These are phyloP conservation scores for Aspergillus homomorphus DNA, from an alignment of 495 filamentous ascomycete genomes.

Conservation along the genomic window DNA sequence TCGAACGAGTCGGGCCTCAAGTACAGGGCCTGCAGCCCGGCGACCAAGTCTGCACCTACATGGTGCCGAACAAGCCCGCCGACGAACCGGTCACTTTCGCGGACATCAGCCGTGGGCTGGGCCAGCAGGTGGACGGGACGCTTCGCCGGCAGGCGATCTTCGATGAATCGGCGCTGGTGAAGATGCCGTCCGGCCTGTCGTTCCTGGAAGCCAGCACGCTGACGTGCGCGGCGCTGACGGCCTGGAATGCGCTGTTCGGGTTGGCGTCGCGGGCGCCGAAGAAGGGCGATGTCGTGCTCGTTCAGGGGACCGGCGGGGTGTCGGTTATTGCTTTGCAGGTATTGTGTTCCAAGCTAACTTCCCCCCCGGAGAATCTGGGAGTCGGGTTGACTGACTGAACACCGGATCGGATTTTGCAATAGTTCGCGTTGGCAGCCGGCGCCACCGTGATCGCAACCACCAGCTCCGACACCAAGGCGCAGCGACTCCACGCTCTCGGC, in stretches of 20 bases:
- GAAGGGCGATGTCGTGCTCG: conserved; percentile 29
- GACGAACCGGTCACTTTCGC: conserved; percentile 43
- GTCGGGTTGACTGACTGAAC: not conserved
- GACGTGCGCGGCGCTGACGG: conserved; percentile 26
- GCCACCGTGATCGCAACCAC: conserved; percentile 72
- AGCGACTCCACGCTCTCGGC: conserved; percentile 50
- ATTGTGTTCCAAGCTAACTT: not conserved
- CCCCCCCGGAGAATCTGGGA: not conserved
- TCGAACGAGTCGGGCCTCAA: conserved; percentile 43
- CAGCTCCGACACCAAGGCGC: conserved; percentile 58
- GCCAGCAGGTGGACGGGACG: conserved; percentile 61
- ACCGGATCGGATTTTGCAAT: too few species aligned
- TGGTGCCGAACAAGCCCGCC: conserved; percentile 33
- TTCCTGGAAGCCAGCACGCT: conserved; percentile 26
- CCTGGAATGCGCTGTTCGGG: conserved; percentile 58
- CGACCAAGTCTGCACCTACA: conserved; percentile 18
- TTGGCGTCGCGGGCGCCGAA: conserved; percentile 44
- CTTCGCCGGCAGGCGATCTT: conserved; percentile 70
- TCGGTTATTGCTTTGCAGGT: conserved; percentile 60
- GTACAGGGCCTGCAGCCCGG: conserved; percentile 15
- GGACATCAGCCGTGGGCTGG: conserved; percentile 49
- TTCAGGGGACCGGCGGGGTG: conserved; percentile 72
- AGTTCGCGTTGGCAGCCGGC: conserved; percentile 70
- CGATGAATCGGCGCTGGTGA: conserved; percentile 63
- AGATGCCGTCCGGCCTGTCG: conserved; percentile 23